These are phyloP conservation scores for Sarocladiaceae sp. DNA, from an alignment of 2,329 filamentous ascomycete genomes.

Conservation along the genomic window DNA sequence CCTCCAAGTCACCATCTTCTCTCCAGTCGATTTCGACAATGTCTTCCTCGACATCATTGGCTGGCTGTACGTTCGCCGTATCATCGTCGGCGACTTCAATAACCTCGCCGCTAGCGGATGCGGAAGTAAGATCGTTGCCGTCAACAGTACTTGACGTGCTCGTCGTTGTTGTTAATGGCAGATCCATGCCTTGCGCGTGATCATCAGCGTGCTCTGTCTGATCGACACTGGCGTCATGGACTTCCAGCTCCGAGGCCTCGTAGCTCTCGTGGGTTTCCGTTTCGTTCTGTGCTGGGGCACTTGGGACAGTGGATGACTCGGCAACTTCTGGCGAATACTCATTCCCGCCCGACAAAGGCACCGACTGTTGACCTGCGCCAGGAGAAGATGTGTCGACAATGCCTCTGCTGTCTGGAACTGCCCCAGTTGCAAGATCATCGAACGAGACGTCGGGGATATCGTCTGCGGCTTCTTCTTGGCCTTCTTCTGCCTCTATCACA, in stretches of 20 bases:
- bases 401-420: constrained; percentile 8
- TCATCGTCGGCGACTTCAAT: neutral
- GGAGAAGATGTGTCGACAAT: neutral
- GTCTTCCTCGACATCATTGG: constrained; percentile 7
- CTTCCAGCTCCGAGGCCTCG: neutral
- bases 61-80: neutral
- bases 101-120: neutral
- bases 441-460: neutral
- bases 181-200: too few species aligned
- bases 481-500: constrained; percentile 5
- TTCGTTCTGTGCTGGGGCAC: too few species aligned
- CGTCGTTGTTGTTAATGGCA: neutral
- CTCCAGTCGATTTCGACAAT: constrained; percentile 21
- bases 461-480: neutral
- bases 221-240: neutral
- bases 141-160: constrained; percentile 9
- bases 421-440: neutral
- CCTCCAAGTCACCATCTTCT: constrained; percentile 17
- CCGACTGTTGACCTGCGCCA: constrained; percentile 8
- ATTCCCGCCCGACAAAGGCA: too few species aligned
- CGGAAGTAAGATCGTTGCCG: neutral
- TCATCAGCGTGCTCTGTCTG: neutral
- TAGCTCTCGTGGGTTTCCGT: too few species aligned
- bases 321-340: too few species aligned
- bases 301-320: too few species aligned